Conservation (phyloP, 1,284 basidiomycete species). For the Pseudozyma sp. region DNA sequence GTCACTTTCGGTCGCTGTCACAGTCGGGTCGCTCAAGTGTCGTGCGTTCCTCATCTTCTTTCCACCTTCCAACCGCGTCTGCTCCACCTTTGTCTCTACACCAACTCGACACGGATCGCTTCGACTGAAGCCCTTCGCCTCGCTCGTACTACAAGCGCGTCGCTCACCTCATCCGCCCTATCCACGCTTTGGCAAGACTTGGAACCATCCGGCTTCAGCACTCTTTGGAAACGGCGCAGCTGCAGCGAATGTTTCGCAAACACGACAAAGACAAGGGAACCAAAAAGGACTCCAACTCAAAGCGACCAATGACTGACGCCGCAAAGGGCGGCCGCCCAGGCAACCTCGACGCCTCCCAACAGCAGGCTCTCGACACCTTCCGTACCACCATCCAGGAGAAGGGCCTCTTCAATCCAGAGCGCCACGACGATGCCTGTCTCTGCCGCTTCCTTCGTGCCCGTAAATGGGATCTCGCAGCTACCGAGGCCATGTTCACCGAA, state of each 20-base stretch:
- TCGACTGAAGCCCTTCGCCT: background rate
- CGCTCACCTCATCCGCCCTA: too few relatives aligned
- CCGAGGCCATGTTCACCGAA: conserved; percentile 85
- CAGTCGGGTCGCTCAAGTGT: background rate
- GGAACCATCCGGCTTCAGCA: background rate
- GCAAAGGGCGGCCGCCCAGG: conserved; percentile 60
- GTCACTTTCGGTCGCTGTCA: too few relatives aligned
- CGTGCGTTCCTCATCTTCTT: background rate
- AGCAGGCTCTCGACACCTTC: conserved; percentile 62
- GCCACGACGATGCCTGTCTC: conserved; percentile 67
- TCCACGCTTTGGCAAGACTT: background rate
- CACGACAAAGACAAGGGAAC: conserved; percentile 52
- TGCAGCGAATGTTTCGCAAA: conserved; percentile 46
- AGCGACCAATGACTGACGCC: conserved; percentile 35
- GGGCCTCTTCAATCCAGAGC: conserved; percentile 61
- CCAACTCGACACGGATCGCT: background rate
- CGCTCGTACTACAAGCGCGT: too few relatives aligned
- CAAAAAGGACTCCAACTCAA: conserved; percentile 47
- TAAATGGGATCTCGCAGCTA: conserved; percentile 85
- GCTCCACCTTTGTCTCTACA: conserved; percentile 3
- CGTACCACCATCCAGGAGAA: conserved; percentile 58
- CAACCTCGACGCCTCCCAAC: conserved; percentile 60
- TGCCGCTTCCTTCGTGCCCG: conserved; percentile 84
- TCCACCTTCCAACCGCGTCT: background rate
- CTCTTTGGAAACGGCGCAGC: background rate